Evolutionary conservation across 148 eudicot species (phyloP), one percentile per base, ranked within the genome.

Genomic region (Polygonum aviculare): DNA sequence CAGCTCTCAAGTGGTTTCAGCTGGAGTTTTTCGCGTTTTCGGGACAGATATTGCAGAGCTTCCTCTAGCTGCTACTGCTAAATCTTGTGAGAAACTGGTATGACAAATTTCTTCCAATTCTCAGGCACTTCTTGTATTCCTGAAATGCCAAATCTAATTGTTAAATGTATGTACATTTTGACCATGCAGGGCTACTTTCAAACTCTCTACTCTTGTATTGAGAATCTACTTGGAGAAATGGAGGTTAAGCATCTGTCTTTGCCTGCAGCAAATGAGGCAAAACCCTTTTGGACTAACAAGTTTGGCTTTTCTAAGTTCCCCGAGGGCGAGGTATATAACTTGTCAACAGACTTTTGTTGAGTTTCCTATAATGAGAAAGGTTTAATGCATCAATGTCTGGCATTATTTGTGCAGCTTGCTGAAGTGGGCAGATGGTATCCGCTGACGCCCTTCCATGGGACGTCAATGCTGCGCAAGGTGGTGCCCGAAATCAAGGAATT

Each of bases 211-310:
- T 74, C 81, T 40, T 88, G 93, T 76, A 85, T 95, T 12, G 97
- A 95, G 69, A 79, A 75, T 59, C 82, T 92, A 19, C 89, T 95
- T 10, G 62, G 74, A 59, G 80, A 84, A 48, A 54, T 89, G 41
- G 79, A 84, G 50, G 96, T 95, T 39, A 88, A 84, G 75, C 69
- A 72, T 59, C 77, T 95, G 67, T 85, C 88, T 77, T 86, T 95
- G 35, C 97, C 99, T n/a, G 91, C 99, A 80, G 94, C 97, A 39
- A 86, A 82, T 65, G 97, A 93, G 77, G 90, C 91, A 1, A 85
- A 78, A 76, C 84, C 93, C 18, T 33, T 95, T 45, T 95, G 97
- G 99, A 84, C 72, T 10, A 84, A 82, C 77, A 95, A 81, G 75
- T 88, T 92, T 74, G 93, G 96, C 40, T 94, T 92, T 77, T 78